phyloP scores from a whole-genome alignment of 129 eudicot genomes.

The Artemisia tridentata region DNA sequence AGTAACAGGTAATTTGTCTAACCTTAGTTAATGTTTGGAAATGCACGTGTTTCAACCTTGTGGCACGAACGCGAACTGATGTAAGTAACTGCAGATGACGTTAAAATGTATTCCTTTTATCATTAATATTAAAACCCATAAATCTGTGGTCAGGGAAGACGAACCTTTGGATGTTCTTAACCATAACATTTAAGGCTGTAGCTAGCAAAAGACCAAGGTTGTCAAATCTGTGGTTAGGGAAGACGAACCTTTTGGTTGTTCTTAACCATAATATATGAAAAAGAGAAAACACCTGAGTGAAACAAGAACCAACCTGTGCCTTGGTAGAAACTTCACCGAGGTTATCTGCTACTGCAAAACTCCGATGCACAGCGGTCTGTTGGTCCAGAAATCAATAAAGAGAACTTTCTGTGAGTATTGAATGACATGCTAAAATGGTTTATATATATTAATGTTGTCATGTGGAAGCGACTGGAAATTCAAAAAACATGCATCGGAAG shows the following conservation, averaged over 20 bases:
- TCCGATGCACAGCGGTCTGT: slow-evolving; percentile 91
- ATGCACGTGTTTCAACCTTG: slow-evolving; percentile 92
- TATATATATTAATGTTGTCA: background rate
- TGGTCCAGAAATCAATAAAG: slow-evolving; percentile 9
- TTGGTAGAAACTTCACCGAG: slow-evolving; percentile 98
- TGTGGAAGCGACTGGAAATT: background rate
- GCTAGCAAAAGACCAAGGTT: slow-evolving; percentile 92
- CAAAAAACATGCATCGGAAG: background rate
- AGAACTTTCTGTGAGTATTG: background rate
- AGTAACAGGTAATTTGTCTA: slow-evolving; percentile 22
- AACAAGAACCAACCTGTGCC: slow-evolving; percentile 58
- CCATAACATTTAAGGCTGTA: slow-evolving; percentile 62
- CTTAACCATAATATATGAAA: background rate
- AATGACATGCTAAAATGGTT: background rate
- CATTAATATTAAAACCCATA: background rate
- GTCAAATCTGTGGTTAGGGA: too few relatives aligned
- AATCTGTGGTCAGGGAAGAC: slow-evolving; percentile 13
- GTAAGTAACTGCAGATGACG: slow-evolving; percentile 36
- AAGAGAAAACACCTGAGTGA: background rate
- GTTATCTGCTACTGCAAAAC: slow-evolving; percentile 93
- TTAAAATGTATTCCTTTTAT: slow-evolving; percentile 10
- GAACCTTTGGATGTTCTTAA: slow-evolving; percentile 72
- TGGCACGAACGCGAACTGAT: too few relatives aligned
- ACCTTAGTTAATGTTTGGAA: slow-evolving; percentile 93
- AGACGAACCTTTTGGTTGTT: too few relatives aligned